These are phyloP conservation scores for Raddia distichophylla DNA, from an alignment of 176 grass and related monocot genomes.

Conservation along the genomic window DNA sequence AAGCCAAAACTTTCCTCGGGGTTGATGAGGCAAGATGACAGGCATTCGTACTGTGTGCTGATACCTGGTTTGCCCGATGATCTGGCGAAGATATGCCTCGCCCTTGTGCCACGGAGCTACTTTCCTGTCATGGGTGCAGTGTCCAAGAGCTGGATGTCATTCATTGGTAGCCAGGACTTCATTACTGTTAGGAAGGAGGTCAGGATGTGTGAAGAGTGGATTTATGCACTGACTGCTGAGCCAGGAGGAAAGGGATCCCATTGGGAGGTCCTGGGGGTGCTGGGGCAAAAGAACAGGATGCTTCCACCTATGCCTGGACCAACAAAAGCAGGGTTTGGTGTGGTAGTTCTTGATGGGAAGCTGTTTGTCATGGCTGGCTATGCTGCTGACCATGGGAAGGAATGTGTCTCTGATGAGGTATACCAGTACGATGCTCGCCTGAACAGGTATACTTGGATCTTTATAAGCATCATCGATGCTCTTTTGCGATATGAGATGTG, in stretches of 20 bases:
- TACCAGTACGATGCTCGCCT: conserved; percentile 76
- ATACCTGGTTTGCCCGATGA: conserved; percentile 83
- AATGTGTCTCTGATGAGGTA: conserved; percentile 64
- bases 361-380: conserved; percentile 66
- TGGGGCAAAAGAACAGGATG: conserved; percentile 43
- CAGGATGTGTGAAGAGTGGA: conserved; percentile 53
- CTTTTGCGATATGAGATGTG: not conserved
- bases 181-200: conserved; percentile 58
- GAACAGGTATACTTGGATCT: conserved; percentile 52
- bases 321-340: conserved; percentile 52
- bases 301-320: conserved; percentile 73
- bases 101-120: conserved; percentile 49
- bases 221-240: conserved; percentile 61
- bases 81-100: conserved; percentile 61
- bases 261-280: conserved; percentile 55
- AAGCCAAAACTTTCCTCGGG: conserved; percentile 34
- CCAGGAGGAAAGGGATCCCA: conserved; percentile 36
- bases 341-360: conserved; percentile 68
- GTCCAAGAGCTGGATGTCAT: conserved; percentile 73
- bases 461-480: not conserved
- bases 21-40: conserved; percentile 17
- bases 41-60: conserved; percentile 26
- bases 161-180: conserved; percentile 66
- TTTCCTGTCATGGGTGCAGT: conserved; percentile 62
- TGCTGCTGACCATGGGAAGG: conserved; percentile 43